Base-by-base conservation (phyloP, 129 eudicot genomes). In the Artemisia argyi region DNA sequence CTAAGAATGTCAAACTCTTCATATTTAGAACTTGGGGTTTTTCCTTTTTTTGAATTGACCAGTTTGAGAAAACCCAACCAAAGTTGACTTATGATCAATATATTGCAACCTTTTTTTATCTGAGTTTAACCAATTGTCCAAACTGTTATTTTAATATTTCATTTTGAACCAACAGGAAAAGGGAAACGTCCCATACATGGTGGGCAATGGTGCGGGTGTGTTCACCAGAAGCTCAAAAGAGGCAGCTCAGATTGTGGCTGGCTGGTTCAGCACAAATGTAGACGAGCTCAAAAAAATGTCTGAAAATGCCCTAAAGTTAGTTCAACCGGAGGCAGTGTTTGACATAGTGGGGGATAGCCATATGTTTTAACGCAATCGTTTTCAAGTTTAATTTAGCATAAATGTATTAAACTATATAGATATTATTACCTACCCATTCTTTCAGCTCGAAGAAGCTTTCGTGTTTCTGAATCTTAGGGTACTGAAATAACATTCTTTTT, bases 281-380 rank as follows among this genome's bases (percentile, higher is more conserved):
- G 91, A 82, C 19, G 98, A 93, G 16, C 96, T 83, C 16, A 79
- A 78, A 80, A 83, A 62, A 51, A 87, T 85, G 92, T 93, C 97
- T 5, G 89, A 89, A 70, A 93, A 89, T 58, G 89, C 98, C 9
- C 85, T 89, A 30, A 87, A 84, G 70, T 84, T 93, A 30, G 92
- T 97, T 42, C 94, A 93, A 79, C 96, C 98, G 1, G 80, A 90
- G 17, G 98, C 98, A 0, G 97, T 93, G 24, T 93, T 93, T 55
- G 98, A 93, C 81, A 93, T 93, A 5, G 98, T 90, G 15, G 90
- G 85, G 82, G 98, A 93, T 83, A 85, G 90, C 19, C 96, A 93
- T 62, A 30, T 30, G 39, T 30, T 30, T 30, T 4, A 30, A 30
- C 7, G 39, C 7, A 5, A 30, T 30, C 5, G 1, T 30, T 30